phyloP scores from a whole-genome alignment of 805 yeast species.

The Nakazawaea siamensis region DNA sequence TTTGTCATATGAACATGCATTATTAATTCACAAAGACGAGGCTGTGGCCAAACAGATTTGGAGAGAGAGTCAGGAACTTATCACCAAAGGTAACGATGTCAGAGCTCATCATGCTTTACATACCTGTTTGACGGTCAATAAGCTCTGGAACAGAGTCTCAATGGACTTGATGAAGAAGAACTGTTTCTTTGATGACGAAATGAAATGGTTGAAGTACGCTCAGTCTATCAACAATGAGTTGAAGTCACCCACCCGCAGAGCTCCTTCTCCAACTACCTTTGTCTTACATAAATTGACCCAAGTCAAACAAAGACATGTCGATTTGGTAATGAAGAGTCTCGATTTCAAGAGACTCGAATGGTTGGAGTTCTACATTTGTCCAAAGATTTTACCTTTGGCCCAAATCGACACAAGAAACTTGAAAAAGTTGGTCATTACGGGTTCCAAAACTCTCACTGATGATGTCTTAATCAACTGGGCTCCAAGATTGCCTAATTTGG shows the following conservation, averaged over 20 bases:
- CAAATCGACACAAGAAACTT: conserved; percentile 21
- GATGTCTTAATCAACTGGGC: conserved; percentile 44
- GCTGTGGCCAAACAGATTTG: conserved; percentile 37
- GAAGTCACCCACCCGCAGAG: not conserved
- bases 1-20: conserved; percentile 58
- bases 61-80: conserved; percentile 15
- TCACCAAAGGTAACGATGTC: conserved; percentile 5
- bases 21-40: conserved; percentile 52
- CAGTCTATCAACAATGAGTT: conserved; percentile 9
- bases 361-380: conserved; percentile 82
- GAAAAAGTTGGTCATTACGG: conserved; percentile 56
- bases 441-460: conserved; percentile 58
- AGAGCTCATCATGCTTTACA: conserved; percentile 28
- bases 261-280: conserved; percentile 21
- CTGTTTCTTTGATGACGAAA: conserved; percentile 43
- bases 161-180: conserved; percentile 45
- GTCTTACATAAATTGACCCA: conserved; percentile 59
- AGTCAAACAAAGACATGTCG: conserved; percentile 46
- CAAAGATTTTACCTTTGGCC: conserved; percentile 46
- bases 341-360: conserved; percentile 46
- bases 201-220: conserved; percentile 35
- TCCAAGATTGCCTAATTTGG: conserved; percentile 47
- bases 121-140: conserved; percentile 64
- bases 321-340: conserved; percentile 29
- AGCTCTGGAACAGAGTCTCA: conserved; percentile 53